Base-by-base conservation (phyloP, 2,329 filamentous ascomycete genomes). In the Fusarium torreyae region DNA sequence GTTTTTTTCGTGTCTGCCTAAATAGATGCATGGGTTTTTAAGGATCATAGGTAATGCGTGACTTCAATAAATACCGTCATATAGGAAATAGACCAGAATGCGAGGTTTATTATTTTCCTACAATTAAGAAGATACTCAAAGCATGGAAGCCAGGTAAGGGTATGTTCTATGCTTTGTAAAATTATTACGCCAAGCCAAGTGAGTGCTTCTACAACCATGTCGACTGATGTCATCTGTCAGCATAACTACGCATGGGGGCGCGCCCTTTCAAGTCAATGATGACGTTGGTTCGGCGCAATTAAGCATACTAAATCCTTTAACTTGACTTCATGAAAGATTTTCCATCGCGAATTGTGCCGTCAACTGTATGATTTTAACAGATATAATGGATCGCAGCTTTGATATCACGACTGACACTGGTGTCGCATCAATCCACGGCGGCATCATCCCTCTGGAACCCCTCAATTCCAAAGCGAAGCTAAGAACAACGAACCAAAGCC, bases 141-240 rank as follows among this genome's bases (percentile, higher is more conserved):
- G 18, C 18, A 20, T 20, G 18, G 18, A 20, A 20, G 18, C 18
- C 18, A 3, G 18, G 18, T 20, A 20, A 20, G 18, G 18, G 18
- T 20, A 20, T 20, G 3, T 20, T 20, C 18, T 28, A 10, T 28
- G 28, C 7, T 31, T 31, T 31, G 28, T 31, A 31, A 31, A 5
- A 31, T 31, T 10, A 31, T 13, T 13, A 11, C 28, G 28, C 28
- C 28, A 13, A 31, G 28, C 28, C 3, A 31, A 13, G 10, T 31
- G 10, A 31, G 10, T 31, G 10, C 13, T 31, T 4, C 28, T 31
- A 31, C 10, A 31, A 10, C 3, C 52, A 3, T n/a, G 52, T 31
- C 18, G n/a, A 56, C 17, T 34, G 40, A 59, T 45, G 56, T 59
- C 56, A 59, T 57, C 17, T 39, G 40, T 58, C 33, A 58, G 55